A percentile compares a stretch with the other conserved stretches of the same genome.
phyloP scores from a whole-genome alignment of 805 yeast species.

The Wickerhamiella allomyrinae region DNA sequence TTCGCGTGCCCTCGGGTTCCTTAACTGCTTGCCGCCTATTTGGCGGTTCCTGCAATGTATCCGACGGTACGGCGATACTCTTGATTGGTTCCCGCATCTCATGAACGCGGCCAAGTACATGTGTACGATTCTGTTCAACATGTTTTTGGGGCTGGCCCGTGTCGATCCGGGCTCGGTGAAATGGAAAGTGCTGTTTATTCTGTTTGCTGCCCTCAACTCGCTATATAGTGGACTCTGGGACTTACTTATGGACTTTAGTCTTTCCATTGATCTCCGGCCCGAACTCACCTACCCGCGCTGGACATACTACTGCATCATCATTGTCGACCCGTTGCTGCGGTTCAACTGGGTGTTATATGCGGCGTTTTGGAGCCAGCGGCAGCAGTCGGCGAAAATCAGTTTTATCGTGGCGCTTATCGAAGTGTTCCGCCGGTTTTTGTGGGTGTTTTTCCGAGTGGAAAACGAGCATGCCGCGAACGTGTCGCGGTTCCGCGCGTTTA shows the following conservation, averaged over 20 bases:
- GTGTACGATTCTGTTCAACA: constrained; percentile 51
- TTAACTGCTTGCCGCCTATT: constrained; percentile 69
- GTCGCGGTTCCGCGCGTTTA: constrained; percentile 67
- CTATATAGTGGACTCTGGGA: constrained; percentile 70
- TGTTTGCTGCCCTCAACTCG: constrained; percentile 64
- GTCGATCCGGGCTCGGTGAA: constrained; percentile 33
- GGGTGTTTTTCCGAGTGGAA: constrained; percentile 89
- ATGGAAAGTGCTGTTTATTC: constrained; percentile 45
- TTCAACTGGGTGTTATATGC: constrained; percentile 91
- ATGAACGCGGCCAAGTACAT: constrained; percentile 75
- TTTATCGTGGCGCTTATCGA: constrained; percentile 76
- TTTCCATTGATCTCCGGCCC: constrained; percentile 37
- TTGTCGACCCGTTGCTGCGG: constrained; percentile 57
- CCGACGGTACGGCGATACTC: constrained; percentile 83
- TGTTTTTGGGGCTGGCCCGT: constrained; percentile 64
- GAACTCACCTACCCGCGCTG: constrained; percentile 35
- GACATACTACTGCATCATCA: constrained; percentile 61
- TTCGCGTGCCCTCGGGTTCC: constrained; percentile 69
- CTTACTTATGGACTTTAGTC: constrained; percentile 89
- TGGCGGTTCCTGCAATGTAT: constrained; percentile 87
- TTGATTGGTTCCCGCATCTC: constrained; percentile 92
- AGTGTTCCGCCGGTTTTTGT: constrained; percentile 63
- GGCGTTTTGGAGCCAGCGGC: constrained; percentile 56
- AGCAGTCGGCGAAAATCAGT: constrained; percentile 78
- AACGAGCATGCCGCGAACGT: constrained; percentile 93